Evolutionary conservation across 495 filamentous ascomycete genomes (phyloP).

Genomic region (Aspergillus bertholletiae): DNA sequence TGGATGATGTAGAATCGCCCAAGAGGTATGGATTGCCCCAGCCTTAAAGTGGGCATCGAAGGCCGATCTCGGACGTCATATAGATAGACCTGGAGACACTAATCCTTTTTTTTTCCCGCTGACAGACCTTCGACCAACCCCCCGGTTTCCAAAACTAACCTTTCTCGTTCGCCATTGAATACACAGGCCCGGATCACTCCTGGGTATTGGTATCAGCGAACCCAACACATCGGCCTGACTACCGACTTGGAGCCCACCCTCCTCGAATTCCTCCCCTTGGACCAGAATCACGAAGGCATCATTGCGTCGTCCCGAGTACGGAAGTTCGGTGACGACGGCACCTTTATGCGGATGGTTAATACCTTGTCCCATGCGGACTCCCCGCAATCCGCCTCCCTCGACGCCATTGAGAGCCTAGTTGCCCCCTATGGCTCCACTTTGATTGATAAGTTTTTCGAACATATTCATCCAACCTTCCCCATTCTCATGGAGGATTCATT

Average conservation of each 20-base stretch:
- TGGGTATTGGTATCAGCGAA: conserved; percentile 42
- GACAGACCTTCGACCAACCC: conserved; percentile 25
- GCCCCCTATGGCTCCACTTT: conserved; percentile 75
- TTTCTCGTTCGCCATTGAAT: conserved; percentile 20
- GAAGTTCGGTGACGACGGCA: conserved; percentile 77
- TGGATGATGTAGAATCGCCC: conserved; percentile 31
- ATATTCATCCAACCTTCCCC: conserved; percentile 87
- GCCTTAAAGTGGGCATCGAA: conserved; percentile 3
- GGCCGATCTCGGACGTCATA: conserved; percentile 23
- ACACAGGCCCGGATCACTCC: conserved; percentile 30
- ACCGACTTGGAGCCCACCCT: conserved; percentile 51
- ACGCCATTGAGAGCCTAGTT: conserved; percentile 79
- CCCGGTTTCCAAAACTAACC: conserved; percentile 22
- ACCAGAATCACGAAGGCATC: conserved; percentile 38
- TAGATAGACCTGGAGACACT: conserved; percentile 13
- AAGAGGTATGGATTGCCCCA: conserved; percentile 38
- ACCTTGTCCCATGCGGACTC: conserved; percentile 33
- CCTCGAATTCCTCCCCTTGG: conserved; percentile 42
- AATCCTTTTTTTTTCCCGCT: conserved; percentile 12
- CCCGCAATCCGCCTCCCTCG: conserved; percentile 56
- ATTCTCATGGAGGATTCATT: conserved; percentile 87
- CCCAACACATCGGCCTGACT: conserved; percentile 51
- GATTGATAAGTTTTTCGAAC: conserved; percentile 82
- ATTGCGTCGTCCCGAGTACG: conserved; percentile 52
- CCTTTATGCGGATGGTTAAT: conserved; percentile 65